These are phyloP conservation scores for Arthrobotrys pseudoclavata DNA, from an alignment of 2,329 filamentous ascomycete genomes.

Conservation along the genomic window DNA sequence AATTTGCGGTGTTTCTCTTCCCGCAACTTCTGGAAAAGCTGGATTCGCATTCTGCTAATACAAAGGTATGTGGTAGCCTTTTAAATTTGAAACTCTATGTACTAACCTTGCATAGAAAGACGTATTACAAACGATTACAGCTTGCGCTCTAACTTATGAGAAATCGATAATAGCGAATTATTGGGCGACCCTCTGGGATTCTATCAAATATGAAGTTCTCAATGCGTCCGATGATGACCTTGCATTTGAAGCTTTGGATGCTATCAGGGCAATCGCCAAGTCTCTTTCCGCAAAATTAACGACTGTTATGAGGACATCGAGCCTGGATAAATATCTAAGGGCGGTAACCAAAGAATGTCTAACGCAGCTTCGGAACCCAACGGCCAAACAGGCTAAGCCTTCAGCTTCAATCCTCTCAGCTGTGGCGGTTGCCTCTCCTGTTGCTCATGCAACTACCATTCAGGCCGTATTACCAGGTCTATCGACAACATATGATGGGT, in stretches of 20 bases:
- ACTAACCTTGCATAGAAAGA: slow-evolving; percentile 69
- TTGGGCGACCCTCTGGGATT: slow-evolving; percentile 77
- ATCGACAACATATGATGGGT: slow-evolving; percentile 73
- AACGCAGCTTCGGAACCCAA: slow-evolving; percentile 77
- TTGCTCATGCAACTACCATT: slow-evolving; percentile 72
- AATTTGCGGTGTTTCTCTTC: slow-evolving; percentile 77
- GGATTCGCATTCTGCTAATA: slow-evolving; percentile 77
- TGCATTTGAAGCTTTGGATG: slow-evolving; percentile 72
- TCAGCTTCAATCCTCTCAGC: slow-evolving; percentile 74
- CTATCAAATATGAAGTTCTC: slow-evolving; percentile 77
- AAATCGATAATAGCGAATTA: slow-evolving; percentile 73
- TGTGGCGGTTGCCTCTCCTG: slow-evolving; percentile 71
- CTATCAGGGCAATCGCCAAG: slow-evolving; percentile 71
- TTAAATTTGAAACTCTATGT: background rate
- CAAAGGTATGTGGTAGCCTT: slow-evolving; percentile 69
- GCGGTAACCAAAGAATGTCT: slow-evolving; percentile 77
- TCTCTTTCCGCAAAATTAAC: slow-evolving; percentile 70
- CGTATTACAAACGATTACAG: slow-evolving; percentile 74
- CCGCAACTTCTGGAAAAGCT: slow-evolving; percentile 78
- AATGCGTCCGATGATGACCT: slow-evolving; percentile 76
- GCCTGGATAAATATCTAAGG: slow-evolving; percentile 71
- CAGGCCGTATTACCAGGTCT: slow-evolving; percentile 73
- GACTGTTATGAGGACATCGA: slow-evolving; percentile 66
- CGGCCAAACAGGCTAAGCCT: slow-evolving; percentile 77
- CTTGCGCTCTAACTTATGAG: slow-evolving; percentile 74